phyloP scores from a whole-genome alignment of 805 yeast genomes.

The Suhomyces faveliae region DNA sequence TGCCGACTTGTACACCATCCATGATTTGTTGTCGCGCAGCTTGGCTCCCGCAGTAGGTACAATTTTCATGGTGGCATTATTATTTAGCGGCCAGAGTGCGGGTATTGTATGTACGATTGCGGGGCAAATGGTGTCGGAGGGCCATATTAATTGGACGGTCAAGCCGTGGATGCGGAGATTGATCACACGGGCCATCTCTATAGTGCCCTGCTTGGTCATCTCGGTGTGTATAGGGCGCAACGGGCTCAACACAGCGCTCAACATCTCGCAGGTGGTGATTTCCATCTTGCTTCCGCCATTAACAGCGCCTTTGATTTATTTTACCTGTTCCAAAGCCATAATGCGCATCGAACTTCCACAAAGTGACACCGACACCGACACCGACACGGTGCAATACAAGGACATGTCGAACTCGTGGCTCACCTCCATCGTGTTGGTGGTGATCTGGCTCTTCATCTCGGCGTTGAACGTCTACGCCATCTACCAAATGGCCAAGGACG shows the following conservation, averaged over 20 bases:
- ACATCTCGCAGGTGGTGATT: conserved; percentile 82
- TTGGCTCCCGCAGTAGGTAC: conserved; percentile 80
- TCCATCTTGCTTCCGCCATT: conserved; percentile 81
- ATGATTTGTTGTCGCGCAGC: conserved; percentile 55
- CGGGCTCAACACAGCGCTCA: conserved; percentile 71
- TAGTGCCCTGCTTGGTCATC: conserved; percentile 76
- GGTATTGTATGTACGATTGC: conserved; percentile 92
- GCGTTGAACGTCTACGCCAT: conserved; percentile 68
- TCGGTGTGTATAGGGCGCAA: conserved; percentile 68
- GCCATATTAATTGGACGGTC: conserved; percentile 78
- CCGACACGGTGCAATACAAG: conserved; percentile 25
- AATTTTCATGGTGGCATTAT: conserved; percentile 77
- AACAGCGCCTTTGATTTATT: conserved; percentile 80
- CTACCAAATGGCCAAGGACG: conserved; percentile 39
- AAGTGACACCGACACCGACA: conserved; percentile 9
- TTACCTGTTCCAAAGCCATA: conserved; percentile 66
- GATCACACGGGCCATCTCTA: conserved; percentile 73
- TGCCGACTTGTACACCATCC: conserved; percentile 81
- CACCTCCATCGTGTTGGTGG: conserved; percentile 48
- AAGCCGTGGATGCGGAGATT: conserved; percentile 80
- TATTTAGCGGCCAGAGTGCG: conserved; percentile 86
- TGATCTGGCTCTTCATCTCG: conserved; percentile 70
- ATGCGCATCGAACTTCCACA: conserved; percentile 56
- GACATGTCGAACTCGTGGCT: conserved; percentile 65
- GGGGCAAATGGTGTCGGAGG: conserved; percentile 91